Percentiles rank a stretch among this genome's conserved stretches.
phyloP scores from a whole-genome alignment of 2,329 filamentous ascomycete species.

The Pseudogymnoascus sp. region DNA sequence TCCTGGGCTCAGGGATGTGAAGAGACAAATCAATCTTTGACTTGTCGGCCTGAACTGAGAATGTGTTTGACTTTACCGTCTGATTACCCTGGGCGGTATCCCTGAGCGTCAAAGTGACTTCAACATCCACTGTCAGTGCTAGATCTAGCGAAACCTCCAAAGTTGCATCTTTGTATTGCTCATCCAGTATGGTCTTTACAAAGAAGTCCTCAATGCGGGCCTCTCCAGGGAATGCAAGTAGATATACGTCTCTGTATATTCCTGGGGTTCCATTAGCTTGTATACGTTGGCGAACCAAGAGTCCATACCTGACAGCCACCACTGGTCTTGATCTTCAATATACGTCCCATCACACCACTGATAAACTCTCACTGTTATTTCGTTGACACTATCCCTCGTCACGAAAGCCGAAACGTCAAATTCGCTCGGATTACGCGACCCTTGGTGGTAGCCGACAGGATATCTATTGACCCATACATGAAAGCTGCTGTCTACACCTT shows the following conservation, averaged over 20 bases:
- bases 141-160: constrained; percentile 36
- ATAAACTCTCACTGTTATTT: constrained; percentile 57
- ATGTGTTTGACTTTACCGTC: neutral
- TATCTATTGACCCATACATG: constrained; percentile 60
- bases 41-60: neutral
- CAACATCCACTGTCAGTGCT: constrained; percentile 36
- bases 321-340: constrained; percentile 62
- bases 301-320: constrained; percentile 52
- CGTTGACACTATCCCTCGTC: constrained; percentile 39
- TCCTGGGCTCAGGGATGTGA: constrained; percentile 43
- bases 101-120: constrained; percentile 11
- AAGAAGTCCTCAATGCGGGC: constrained; percentile 50
- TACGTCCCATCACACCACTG: constrained; percentile 63
- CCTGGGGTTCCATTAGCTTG: constrained; percentile 26
- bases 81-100: constrained; percentile 17
- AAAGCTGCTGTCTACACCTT: constrained; percentile 64
- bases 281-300: neutral
- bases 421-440: constrained; percentile 59
- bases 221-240: constrained; percentile 47
- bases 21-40: neutral
- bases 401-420: constrained; percentile 56
- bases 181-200: constrained; percentile 45
- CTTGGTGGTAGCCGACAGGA: constrained; percentile 60
- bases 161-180: constrained; percentile 40
- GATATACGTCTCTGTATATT: constrained; percentile 59